Percentiles rank a stretch among this genome's conserved stretches.
phyloP scores from a whole-genome alignment of 495 filamentous ascomycete genomes.

The Hypoxylon cercidicola region DNA sequence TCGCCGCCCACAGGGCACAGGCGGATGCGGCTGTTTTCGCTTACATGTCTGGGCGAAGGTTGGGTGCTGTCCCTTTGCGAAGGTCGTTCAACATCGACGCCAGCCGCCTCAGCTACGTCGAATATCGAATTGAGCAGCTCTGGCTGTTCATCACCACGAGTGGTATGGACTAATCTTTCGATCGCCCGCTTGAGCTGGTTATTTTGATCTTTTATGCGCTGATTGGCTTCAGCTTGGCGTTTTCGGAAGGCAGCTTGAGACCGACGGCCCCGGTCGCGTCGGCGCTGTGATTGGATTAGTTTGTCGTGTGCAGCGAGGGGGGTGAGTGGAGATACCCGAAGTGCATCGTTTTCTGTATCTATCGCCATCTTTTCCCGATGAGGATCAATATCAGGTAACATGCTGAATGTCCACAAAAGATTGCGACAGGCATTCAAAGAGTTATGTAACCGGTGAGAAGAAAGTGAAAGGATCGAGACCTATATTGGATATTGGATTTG shows the following conservation, averaged over 20 bases:
- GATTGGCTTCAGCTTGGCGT: slow-evolving; percentile 20
- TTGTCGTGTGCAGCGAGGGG: background rate
- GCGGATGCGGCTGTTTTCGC: background rate
- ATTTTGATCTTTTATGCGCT: slow-evolving; percentile 21
- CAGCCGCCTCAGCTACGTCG: slow-evolving; percentile 27
- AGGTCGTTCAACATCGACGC: slow-evolving; percentile 18
- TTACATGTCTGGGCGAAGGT: background rate
- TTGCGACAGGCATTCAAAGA: background rate
- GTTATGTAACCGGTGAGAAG: slow-evolving; percentile 16
- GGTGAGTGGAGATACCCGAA: slow-evolving; percentile 12
- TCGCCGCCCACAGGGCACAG: background rate
- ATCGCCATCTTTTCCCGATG: background rate
- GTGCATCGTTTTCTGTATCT: slow-evolving; percentile 19
- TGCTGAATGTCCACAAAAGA: background rate
- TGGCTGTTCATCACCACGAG: slow-evolving; percentile 25
- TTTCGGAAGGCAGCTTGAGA: slow-evolving; percentile 29
- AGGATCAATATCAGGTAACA: background rate
- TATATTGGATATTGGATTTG: background rate
- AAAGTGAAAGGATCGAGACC: background rate
- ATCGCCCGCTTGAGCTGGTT: slow-evolving; percentile 22
- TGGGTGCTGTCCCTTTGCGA: background rate
- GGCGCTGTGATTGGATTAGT: slow-evolving; percentile 23
- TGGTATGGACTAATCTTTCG: slow-evolving; percentile 19
- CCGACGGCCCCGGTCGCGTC: slow-evolving; percentile 28
- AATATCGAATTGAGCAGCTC: slow-evolving; percentile 25